Evolutionary conservation across 1,139 yeast genomes (phyloP), one percentile per base, ranked within the genome.

Genomic region (Saccharomycopsis hybrid): DNA sequence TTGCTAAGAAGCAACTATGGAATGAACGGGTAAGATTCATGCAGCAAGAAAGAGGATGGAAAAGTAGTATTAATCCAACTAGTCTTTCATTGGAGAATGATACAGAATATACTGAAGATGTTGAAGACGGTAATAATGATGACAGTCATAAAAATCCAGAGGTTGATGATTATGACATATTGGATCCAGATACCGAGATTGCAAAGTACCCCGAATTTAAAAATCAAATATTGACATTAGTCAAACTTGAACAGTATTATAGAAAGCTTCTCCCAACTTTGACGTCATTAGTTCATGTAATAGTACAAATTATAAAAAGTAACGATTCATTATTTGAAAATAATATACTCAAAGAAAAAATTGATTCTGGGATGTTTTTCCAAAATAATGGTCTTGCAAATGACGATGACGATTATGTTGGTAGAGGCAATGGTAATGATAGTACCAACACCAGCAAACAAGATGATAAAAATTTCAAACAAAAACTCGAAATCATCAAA

Each of bases 21-120:
- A 67, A 72, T 43, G 95, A 85, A 58, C 67, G 89, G 39, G 80
- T 80, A 47, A 64, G 68, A 42, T 90, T 88, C 58, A 81, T 87
- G 78, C 69, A 71, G 46, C 85, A 82, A 54, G 97, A 89, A 60
- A 70, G 95, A 51, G 96, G 94, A 0, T 80, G 78, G 74, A 56
- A 62, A 24, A 58, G 65, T 58, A 62, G 42, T 66, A 62, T 47
- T 3, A 52, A 47, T 28, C 43, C 44, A 32, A 43, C 54, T 24
- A 30, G 39, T 25, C 27, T 40, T 9, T 45, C 48, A 43, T 47
- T 38, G 47, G 47, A 13, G 44, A 44, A 13, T 50, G 50, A 36
- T 52, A 49, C 51, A 24, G 54, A 53, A 27, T 38, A 52, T 8
- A 44, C 44, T 24, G 48, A 32, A 8, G 52, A 56, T 33, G 41